These are phyloP conservation scores for Hippophae tibetana DNA, from an alignment of 306 rosid species.

Conservation along the genomic window DNA sequence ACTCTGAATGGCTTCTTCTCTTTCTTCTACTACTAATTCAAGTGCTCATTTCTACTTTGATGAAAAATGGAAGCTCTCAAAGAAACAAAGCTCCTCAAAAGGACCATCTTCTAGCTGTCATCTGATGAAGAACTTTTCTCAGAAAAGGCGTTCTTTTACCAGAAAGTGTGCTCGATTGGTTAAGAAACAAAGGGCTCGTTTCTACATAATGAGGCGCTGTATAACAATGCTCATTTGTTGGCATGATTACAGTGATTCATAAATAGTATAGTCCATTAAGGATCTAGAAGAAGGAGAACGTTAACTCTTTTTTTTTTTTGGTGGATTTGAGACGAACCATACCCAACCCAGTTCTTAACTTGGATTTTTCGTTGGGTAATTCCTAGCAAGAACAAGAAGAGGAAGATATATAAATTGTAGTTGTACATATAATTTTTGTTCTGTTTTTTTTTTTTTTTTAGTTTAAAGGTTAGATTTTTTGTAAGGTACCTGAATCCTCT, in stretches of 20 bases:
- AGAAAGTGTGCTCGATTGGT: constrained; percentile 78
- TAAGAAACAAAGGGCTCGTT: constrained; percentile 77
- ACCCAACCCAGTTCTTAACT: constrained; percentile 1
- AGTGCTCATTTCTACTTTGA: constrained; percentile 40
- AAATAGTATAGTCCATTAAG: no score
- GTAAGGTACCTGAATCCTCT: constrained; percentile 10
- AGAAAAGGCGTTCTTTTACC: constrained; percentile 50
- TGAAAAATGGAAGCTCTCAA: constrained; percentile 83
- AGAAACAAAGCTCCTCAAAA: constrained; percentile 53
- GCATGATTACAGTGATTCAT: constrained; percentile 70
- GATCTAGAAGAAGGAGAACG: not conserved
- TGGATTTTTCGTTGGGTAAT: not conserved
- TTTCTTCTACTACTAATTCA: not conserved
- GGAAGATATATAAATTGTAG: not conserved
- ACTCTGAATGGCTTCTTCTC: constrained; percentile 6
- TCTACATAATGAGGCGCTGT: constrained; percentile 85
- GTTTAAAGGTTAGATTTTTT: not conserved
- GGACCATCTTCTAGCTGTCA: constrained; percentile 31
- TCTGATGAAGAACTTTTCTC: constrained; percentile 48
- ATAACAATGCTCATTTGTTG: constrained; percentile 88
- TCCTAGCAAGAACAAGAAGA: not conserved
- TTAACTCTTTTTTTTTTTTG: constrained; percentile 2
- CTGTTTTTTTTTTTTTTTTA: not conserved
- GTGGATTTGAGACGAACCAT: not conserved
- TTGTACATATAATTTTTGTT: constrained; percentile 18